A percentile compares a stretch with the other conserved stretches of the same genome.
Conservation (phyloP, 106 monocot species). For the Hemerocallis citrina region DNA sequence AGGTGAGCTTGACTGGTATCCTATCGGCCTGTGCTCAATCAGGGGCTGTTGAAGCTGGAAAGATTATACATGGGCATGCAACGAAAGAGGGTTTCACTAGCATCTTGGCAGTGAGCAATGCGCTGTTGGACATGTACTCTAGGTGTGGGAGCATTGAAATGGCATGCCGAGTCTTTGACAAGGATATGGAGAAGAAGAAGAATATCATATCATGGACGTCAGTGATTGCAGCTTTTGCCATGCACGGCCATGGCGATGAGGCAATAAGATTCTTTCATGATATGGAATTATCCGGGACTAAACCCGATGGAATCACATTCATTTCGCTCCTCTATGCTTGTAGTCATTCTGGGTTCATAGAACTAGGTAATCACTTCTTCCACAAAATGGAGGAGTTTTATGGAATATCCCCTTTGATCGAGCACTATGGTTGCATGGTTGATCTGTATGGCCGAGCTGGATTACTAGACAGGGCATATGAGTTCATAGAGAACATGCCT, state of each 20-base stretch:
- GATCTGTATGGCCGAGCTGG: slow-evolving; percentile 68
- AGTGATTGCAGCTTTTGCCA: slow-evolving; percentile 53
- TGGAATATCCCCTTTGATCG: slow-evolving; percentile 28
- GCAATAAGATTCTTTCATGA: slow-evolving; percentile 39
- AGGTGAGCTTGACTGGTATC: slow-evolving; percentile 39
- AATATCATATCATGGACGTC: slow-evolving; percentile 57
- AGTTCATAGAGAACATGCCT: slow-evolving; percentile 36
- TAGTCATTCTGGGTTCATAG: slow-evolving; percentile 52
- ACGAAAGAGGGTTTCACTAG: slow-evolving; percentile 22
- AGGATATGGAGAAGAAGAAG: slow-evolving; percentile 28
- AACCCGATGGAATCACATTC: slow-evolving; percentile 49
- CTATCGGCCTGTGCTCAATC: slow-evolving; percentile 46
- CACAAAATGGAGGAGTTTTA: slow-evolving; percentile 32
- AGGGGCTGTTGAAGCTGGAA: slow-evolving; percentile 51
- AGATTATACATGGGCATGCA: slow-evolving; percentile 26
- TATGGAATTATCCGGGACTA: slow-evolving; percentile 36
- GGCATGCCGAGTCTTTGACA: slow-evolving; percentile 32
- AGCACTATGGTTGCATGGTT: slow-evolving; percentile 74
- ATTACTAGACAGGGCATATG: slow-evolving; percentile 50
- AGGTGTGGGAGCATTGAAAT: slow-evolving; percentile 49
- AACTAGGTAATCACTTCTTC: slow-evolving; percentile 35
- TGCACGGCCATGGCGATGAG: slow-evolving; percentile 50
- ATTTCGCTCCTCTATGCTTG: slow-evolving; percentile 65
- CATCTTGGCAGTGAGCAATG: slow-evolving; percentile 35
- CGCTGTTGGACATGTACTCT: slow-evolving; percentile 52